These are phyloP conservation scores for Mycena floridula DNA, from an alignment of 768 basidiomycete species.

Conservation along the genomic window DNA sequence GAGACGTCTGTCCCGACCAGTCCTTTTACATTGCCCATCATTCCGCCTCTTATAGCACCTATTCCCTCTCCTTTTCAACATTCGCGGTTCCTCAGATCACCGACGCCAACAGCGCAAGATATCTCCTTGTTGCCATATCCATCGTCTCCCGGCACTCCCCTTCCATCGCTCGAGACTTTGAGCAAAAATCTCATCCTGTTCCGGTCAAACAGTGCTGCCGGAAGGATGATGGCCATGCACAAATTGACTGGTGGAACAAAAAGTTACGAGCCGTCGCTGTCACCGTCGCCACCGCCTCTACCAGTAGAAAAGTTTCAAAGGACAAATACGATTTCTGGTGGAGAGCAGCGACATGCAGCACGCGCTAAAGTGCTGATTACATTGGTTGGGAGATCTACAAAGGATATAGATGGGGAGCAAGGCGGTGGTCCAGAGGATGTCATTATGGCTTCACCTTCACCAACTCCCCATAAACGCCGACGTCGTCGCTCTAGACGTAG, in stretches of 20 bases:
- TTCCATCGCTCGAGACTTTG: conserved; percentile 75
- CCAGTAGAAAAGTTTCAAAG: conserved; percentile 40
- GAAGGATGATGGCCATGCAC: conserved; percentile 72
- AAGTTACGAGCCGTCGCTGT: conserved; percentile 46
- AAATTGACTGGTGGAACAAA: conserved; percentile 79
- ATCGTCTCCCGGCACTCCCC: conserved; percentile 60
- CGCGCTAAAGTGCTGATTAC: conserved; percentile 62
- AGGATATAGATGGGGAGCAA: conserved; percentile 59
- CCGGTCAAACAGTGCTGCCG: conserved; percentile 91
- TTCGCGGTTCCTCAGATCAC: conserved; percentile 33
- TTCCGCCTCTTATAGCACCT: conserved; percentile 40
- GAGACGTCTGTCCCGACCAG: conserved; percentile 50
- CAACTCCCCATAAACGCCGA: conserved; percentile 48
- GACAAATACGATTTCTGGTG: conserved; percentile 80
- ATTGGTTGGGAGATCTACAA: conserved; percentile 49
- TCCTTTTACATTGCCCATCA: conserved; percentile 46
- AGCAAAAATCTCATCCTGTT: conserved; percentile 75
- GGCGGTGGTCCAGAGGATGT: conserved; percentile 58
- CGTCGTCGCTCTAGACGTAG: conserved; percentile 50
- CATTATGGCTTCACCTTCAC: conserved; percentile 30
- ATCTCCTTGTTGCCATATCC: conserved; percentile 50
- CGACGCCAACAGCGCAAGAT: conserved; percentile 47
- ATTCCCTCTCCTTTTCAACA: conserved; percentile 57
- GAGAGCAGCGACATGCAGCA: conserved; percentile 67
- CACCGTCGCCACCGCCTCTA: conserved; percentile 52